Conservation (phyloP, 2,329 filamentous ascomycete species). For the Cladosporium austrohemisphaericum region DNA sequence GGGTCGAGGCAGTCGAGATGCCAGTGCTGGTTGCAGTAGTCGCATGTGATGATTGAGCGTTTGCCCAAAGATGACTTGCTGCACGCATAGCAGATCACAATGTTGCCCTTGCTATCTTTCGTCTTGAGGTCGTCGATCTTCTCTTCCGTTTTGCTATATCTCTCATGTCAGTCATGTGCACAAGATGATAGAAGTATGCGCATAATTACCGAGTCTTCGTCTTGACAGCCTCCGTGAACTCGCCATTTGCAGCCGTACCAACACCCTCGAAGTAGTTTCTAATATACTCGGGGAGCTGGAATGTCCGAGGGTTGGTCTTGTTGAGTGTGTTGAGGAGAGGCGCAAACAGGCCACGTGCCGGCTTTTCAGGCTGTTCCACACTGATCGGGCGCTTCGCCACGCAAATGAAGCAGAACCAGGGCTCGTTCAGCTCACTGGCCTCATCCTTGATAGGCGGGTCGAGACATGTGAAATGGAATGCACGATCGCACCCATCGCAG, state of each 20-base stretch:
- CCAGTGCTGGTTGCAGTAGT: conserved; percentile 76
- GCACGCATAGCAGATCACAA: conserved; percentile 75
- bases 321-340: conserved; percentile 54
- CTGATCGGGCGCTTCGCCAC: conserved; percentile 39
- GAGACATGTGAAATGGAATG: conserved; percentile 86
- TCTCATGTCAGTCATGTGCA: conserved; percentile 11
- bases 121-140: conserved; percentile 30
- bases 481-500: conserved; percentile 86
- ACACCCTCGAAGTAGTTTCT: conserved; percentile 78
- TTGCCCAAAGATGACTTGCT: conserved; percentile 57
- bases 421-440: conserved; percentile 53
- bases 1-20: conserved; percentile 90
- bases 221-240: conserved; percentile 65
- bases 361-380: conserved; percentile 30
- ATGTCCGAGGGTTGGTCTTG: conserved; percentile 34
- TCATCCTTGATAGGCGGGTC: conserved; percentile 66
- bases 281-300: conserved; percentile 63
- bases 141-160: conserved; percentile 44
- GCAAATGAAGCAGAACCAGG: conserved; percentile 81
- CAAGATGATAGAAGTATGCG: neutral
- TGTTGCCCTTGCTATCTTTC: conserved; percentile 67
- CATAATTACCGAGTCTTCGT: conserved; percentile 53
- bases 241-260: conserved; percentile 68
- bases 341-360: conserved; percentile 54
- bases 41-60: conserved; percentile 80